Evolutionary conservation across 2,329 filamentous ascomycete genomes (phyloP), one percentile per base, ranked within the genome.

Genomic region (Epichloe uncinata): DNA sequence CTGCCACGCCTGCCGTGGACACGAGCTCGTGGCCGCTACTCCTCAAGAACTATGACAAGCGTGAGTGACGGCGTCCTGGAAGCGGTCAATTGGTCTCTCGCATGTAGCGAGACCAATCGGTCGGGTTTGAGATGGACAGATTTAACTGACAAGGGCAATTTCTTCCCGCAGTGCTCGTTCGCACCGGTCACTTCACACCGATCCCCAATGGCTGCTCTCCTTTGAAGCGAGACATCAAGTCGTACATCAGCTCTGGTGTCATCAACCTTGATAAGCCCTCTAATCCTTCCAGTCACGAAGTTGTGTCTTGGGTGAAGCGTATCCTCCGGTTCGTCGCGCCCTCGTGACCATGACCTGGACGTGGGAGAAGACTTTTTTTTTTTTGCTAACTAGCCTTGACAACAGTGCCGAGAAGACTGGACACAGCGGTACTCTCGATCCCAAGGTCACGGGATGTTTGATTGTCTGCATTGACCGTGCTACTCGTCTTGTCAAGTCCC

Each of bases 241-340:
- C 86, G 56, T 98, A 97, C 74, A 83, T 98, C 67, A 91, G 86
- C 68, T 95, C 88, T 56, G 93, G 93, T 72, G 91, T 98, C 52
- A 97, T 98, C 73, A 98, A 98, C 74, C 83, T 96, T 60, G 68
- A 71, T 57, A 71, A 71, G 75, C 93, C 91, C 51, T 94, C 90
- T 48, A 98, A 98, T 75, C 91, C 91, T 49, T 96, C 90, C 58
- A 93, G 85, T 63, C 93, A 98, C 78, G 93, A 98, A 77, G 93
- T 98, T 58, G 93, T 98, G 64, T 91, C 93, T 58, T 98, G 93
- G 93, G 86, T 97, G 61, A 98, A 98, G 84, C 84, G 91, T 61
- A 97, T 97, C 63, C 78, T 98, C 50, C 84, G 85, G 85, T 89
- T 80, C 56, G 71, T 63, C 47, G 49, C 50, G 42, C 36, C 40